Evolutionary conservation across 1,284 basidiomycete species (phyloP).

Genomic region (Malassezia pachydermatis): DNA sequence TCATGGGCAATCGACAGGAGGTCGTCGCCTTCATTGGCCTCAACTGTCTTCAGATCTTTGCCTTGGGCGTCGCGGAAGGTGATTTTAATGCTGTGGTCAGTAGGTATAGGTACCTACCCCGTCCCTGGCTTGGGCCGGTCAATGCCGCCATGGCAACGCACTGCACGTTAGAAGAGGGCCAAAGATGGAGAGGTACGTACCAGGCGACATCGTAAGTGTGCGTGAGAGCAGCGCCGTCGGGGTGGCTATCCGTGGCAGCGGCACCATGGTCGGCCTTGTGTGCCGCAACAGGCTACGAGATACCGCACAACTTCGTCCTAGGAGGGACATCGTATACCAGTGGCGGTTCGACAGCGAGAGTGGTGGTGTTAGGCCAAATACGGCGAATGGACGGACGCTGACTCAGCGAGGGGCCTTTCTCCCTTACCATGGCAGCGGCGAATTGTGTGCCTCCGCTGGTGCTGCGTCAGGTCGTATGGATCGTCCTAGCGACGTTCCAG

Average conservation of each 20-base stretch:
- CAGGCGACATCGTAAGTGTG: not conserved
- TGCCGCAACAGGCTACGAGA: too few species aligned
- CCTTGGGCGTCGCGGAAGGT: slow-evolving; percentile 84
- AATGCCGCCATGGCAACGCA: slow-evolving; percentile 51
- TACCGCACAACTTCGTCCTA: too few species aligned
- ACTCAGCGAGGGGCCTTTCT: too few species aligned
- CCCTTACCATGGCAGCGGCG: too few species aligned
- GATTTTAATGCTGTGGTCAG: slow-evolving; percentile 60
- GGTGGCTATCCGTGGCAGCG: too few species aligned
- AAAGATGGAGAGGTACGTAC: not conserved
- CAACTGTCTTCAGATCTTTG: slow-evolving; percentile 68
- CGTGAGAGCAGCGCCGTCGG: not conserved
- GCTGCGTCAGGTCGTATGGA: slow-evolving; percentile 21
- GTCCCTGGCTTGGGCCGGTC: slow-evolving; percentile 56
- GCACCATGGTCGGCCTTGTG: too few species aligned
- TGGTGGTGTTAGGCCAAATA: too few species aligned
- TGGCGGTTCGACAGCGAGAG: too few species aligned
- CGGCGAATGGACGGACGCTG: too few species aligned
- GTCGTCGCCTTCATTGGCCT: slow-evolving; percentile 88
- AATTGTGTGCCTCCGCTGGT: too few species aligned
- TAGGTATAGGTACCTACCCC: slow-evolving; percentile 46
- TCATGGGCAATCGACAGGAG: slow-evolving; percentile 84
- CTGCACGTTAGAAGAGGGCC: slow-evolving; percentile 21
- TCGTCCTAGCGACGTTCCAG: slow-evolving; percentile 32
- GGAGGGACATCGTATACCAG: too few species aligned